Evolutionary conservation across 768 basidiomycete genomes (phyloP), one percentile per base, ranked within the genome.

Genomic region (Tylopilus felleus): DNA sequence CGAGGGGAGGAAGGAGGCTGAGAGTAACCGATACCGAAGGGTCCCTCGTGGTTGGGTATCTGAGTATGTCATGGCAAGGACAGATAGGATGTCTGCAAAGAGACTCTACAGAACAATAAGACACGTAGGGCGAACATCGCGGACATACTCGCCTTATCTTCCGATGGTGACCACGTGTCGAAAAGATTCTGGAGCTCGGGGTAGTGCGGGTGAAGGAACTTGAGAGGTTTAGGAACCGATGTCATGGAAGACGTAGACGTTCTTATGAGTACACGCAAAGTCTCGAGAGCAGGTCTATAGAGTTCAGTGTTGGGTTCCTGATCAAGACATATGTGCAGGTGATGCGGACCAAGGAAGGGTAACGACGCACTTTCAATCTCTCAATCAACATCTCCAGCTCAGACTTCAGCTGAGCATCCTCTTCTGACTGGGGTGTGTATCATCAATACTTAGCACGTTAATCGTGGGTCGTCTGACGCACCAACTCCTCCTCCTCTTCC

Each of bases 181-280:
- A 94, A 95, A 25, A 98, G 74, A 22, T 77, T 77, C 70, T 94
- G 89, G 39, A 96, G 80, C 53, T 84, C 86, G 45, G 88, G 90
- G 69, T 96, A 99, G 68, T 93, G 88, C 31, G 94, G 95, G 52
- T 94, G 87, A 28, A 99, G 81, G 74, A 99, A 99, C 75, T 99
- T 99, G 53, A 99, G 80, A 27, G 97, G 97, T 76, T 99, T 98
- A 1, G 97, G 97, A 10, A 99, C 96, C 22, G 93, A 95, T 12
- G 97, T 99, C 96, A 99, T 98, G 7, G 94, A 97, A 16, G 92
- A 95, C 4, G 97, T 99, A 12, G 94, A 94, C 7, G 96, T 98
- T 65, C 93, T 81, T 65, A 98, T 98, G 40, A 98, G 78, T 8
- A 90, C 93, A 45, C 96, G 83, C 10, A 99, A 80, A 4, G 93